Base-by-base conservation (phyloP, 2,329 filamentous ascomycete species). In the Grosmannia clavigera region DNA sequence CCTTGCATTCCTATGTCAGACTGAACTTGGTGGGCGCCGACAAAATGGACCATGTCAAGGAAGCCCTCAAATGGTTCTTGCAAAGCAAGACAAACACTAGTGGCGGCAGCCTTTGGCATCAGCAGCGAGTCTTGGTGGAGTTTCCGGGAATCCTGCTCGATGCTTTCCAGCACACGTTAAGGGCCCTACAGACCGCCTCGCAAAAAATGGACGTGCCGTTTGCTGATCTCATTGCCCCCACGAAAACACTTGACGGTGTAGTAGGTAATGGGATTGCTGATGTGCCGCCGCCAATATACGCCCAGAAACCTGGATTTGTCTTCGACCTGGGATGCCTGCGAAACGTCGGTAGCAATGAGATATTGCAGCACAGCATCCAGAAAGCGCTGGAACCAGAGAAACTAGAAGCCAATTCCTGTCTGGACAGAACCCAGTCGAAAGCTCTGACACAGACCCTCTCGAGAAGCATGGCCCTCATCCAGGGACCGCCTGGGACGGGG, bases 401-500 rank as follows among this genome's bases (percentile, higher is more conserved):
- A 4, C 65, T 78, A 3, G 62, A 65, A 3, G 53, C 67, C 0
- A 66, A 68, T 16, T 76, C 80, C 0, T 72, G 68, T 0, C 75
- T 88, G 0, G 84, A 88, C 63, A 60, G 65, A 1, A 76, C 75
- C 0, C 78, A 82, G 61, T 76, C 78, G 5, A 61, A 64, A 4
- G 81, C 83, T 1, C 68, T 87, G 0, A 63, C 85, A 0, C 71
- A 76, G 22, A 76, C 81, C 3, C 69, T 88, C 0, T 75, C 72
- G 0, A 74, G 76, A 1, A 75, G 76, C 40, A 68, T 87, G 10
- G 78, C 82, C 1, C 72, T 88, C 5, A 85, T 88, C 12, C 85
- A 89, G 71, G 86, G 86, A 0, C 86, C 86, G 0, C 86, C 86
- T 0, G 86, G 86, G 0, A 89, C 86, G 0, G 86, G 86, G 0